Percentiles rank a stretch among this genome's conserved stretches.
These are phyloP conservation scores for Acorus calamus DNA, from an alignment of 106 monocot species.

Conservation along the genomic window DNA sequence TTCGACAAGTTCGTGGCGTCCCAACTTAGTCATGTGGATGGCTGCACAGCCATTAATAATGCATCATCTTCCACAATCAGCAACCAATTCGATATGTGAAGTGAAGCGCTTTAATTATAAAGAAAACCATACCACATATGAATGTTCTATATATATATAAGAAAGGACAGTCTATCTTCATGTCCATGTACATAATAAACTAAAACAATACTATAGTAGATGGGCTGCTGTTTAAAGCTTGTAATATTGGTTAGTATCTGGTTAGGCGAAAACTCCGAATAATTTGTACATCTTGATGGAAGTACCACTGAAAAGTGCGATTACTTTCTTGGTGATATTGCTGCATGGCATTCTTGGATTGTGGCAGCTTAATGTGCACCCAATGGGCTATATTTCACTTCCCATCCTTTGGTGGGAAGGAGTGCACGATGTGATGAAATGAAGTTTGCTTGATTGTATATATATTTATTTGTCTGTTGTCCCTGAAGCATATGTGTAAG, in stretches of 20 bases:
- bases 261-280: background rate
- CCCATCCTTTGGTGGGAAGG: too few species aligned
- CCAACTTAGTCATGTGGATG: conserved; percentile 39
- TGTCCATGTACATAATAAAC: conserved; percentile 19
- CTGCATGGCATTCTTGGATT: too few species aligned
- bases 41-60: conserved; percentile 14
- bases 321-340: too few species aligned
- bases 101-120: conserved; percentile 1
- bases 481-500: too few species aligned
- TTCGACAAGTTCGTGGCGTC: conserved; percentile 53
- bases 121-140: background rate
- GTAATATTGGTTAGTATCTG: background rate
- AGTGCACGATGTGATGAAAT: too few species aligned
- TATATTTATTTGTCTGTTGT: too few species aligned
- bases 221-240: background rate
- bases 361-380: too few species aligned
- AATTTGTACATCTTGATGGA: background rate
- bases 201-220: conserved; percentile 3
- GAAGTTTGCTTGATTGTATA: too few species aligned
- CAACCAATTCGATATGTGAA: conserved; percentile 33
- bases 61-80: conserved; percentile 38
- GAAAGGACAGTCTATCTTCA: conserved; percentile 5
- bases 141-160: background rate
- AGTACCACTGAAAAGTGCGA: too few species aligned
- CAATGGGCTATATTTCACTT: too few species aligned